These are phyloP conservation scores for Acanthamoeba royreba DNA, from an alignment of 208 protist genomes.

Conservation along the genomic window DNA sequence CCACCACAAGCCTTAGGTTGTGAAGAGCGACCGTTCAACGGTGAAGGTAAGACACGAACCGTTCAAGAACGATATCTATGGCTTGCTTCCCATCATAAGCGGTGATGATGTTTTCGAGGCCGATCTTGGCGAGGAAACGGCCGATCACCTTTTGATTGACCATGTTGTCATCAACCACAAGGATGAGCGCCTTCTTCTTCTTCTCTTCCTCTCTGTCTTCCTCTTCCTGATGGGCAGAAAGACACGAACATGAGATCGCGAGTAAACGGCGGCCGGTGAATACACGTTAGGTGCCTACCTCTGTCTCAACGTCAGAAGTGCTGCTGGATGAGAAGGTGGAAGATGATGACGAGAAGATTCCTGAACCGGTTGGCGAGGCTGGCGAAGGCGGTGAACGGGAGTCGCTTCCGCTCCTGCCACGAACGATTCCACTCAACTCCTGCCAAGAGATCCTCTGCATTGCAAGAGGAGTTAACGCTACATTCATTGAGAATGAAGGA, in stretches of 20 bases:
- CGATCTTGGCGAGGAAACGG: conserved; percentile 17
- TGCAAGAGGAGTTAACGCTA: no score
- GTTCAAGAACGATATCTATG: not conserved
- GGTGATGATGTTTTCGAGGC: conserved; percentile 25
- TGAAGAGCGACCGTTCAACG: no score
- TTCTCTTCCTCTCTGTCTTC: not conserved
- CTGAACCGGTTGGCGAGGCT: not conserved
- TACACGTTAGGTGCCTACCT: no score
- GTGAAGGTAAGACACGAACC: no score
- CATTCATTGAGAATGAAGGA: no score
- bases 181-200: conserved; percentile 23
- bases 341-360: not conserved
- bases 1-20: no score
- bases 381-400: not conserved
- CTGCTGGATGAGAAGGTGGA: not conserved
- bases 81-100: not conserved
- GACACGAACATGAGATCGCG: no score
- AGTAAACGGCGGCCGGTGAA: no score
- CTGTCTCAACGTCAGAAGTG: not conserved
- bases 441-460: not conserved
- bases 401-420: not conserved
- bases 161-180: conserved; percentile 22
- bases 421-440: not conserved
- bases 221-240: not conserved
- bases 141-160: conserved; percentile 11